A percentile compares a stretch with the other conserved stretches of the same genome.
Evolutionary conservation across 257 asterid genomes (phyloP).

Genomic region (Eucommia ulmoides): DNA sequence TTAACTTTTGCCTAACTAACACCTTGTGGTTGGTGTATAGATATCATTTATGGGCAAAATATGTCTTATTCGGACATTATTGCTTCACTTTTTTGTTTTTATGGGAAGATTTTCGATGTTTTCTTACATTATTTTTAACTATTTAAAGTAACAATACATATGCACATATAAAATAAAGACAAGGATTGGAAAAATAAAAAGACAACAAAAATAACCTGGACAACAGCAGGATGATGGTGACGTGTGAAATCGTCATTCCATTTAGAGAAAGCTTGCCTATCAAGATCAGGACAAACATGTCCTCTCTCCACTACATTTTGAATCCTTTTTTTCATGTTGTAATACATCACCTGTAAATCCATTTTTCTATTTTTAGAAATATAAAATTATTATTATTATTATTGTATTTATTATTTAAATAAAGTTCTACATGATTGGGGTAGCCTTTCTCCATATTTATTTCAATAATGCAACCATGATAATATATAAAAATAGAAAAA

Average conservation of each 20-base stretch:
- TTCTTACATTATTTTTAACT: background rate
- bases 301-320: conserved; percentile 28
- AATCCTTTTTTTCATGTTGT: conserved; percentile 33
- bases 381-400: too few species aligned
- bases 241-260: conserved; percentile 25
- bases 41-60: background rate
- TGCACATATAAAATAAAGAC: background rate
- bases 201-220: conserved; percentile 26
- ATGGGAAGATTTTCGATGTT: too few species aligned
- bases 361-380: too few species aligned
- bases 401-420: too few species aligned
- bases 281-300: conserved; percentile 17
- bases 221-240: conserved; percentile 34
- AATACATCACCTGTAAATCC: conserved; percentile 29
- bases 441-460: too few species aligned
- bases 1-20: too few species aligned
- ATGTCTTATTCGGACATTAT: background rate
- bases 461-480: too few species aligned
- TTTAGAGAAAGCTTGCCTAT: conserved; percentile 18
- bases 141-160: background rate
- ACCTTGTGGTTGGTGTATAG: background rate
- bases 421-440: too few species aligned
- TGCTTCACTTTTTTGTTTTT: background rate
- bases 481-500: too few species aligned
- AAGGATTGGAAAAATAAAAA: background rate